Evolutionary conservation across 495 filamentous ascomycete species (phyloP), one percentile per base, ranked within the genome.

Genomic region (Chaetomium cochliodes): DNA sequence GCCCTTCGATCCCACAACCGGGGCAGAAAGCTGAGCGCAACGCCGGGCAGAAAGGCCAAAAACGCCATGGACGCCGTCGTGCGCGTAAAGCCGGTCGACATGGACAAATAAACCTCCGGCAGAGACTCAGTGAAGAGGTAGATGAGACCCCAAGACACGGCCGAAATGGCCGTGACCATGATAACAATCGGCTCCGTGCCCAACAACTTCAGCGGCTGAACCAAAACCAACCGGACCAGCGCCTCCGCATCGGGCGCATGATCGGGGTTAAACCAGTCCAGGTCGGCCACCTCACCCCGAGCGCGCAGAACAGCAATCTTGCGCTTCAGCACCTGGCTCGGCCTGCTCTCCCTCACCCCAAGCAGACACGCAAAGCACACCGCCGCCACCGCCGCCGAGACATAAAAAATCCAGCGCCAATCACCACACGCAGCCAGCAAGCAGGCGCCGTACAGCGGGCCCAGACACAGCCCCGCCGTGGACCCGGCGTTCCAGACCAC

Each of bases 91-190:
- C 51, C 51, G 16, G 51, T 26, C 8, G 26, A 16, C 26, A 54
- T 30, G 26, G 51, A 54, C 26, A 54, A 6, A 28, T 54, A 54
- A 26, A 54, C 51, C 2, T 54, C 51, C 51, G 51, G 51, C 51
- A 54, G 51, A 8, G 51, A 54, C 51, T 54, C 51, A 28, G 51
- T 54, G 15, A 54, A 54, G 51, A 54, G 51, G 8, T 54, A 54
- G 51, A 54, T 54, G 51, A 54, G 33, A n/a, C 51, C 51, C 51
- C 26, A 54, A 7, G 51, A 54, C 26, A 54, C 51, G 26, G 51
- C 51, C 28, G 26, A 33, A 5, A 54, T 54, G 26, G 18, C 15
- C 26, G 51, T 54, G 51, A 54, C 51, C 51, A 54, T 54, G 51
- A 54, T n/a, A 3, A 54, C 51, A 11, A 54, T 54, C 16, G 51